Percentiles rank a stretch among this genome's conserved stretches.
Evolutionary conservation across 805 yeast species (phyloP).

Genomic region (Saturnispora galanensis): DNA sequence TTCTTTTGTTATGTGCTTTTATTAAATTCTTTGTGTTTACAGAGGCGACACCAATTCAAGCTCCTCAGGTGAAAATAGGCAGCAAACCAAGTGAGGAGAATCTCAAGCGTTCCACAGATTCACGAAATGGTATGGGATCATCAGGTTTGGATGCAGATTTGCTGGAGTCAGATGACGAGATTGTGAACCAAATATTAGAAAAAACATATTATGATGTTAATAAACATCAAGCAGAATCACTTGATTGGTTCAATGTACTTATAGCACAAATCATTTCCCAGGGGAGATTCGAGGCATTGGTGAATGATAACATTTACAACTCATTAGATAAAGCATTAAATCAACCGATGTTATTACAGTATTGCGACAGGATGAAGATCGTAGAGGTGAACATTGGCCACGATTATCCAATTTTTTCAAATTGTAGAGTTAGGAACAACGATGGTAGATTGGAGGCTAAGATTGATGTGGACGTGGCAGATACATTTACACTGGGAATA

Average conservation of each 20-base stretch:
- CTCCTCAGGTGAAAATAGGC: slow-evolving; percentile 26
- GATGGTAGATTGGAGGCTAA: slow-evolving; percentile 65
- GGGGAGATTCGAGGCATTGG: slow-evolving; percentile 78
- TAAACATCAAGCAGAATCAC: slow-evolving; percentile 77
- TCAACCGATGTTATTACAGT: slow-evolving; percentile 61
- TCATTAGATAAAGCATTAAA: slow-evolving; percentile 61
- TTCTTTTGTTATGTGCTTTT: slow-evolving; percentile 51
- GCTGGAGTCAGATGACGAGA: slow-evolving; percentile 6
- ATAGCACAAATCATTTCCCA: slow-evolving; percentile 87
- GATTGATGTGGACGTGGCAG: slow-evolving; percentile 83
- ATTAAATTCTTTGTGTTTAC: slow-evolving; percentile 71
- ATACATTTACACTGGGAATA: slow-evolving; percentile 75
- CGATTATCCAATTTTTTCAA: slow-evolving; percentile 90
- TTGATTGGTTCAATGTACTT: slow-evolving; percentile 95
- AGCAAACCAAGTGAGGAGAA: slow-evolving; percentile 8
- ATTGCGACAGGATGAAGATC: slow-evolving; percentile 64
- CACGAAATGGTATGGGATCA: not conserved
- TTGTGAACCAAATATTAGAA: slow-evolving; percentile 45
- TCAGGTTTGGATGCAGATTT: slow-evolving; percentile 1
- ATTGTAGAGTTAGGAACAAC: slow-evolving; percentile 62
- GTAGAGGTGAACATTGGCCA: slow-evolving; percentile 90
- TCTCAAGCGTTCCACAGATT: not conserved
- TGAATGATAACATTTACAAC: slow-evolving; percentile 75
- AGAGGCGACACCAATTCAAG: slow-evolving; percentile 38
- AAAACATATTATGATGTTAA: slow-evolving; percentile 89